These are phyloP conservation scores for Lasiodiplodia sp. DNA, from an alignment of 2,329 filamentous ascomycete species.

Conservation along the genomic window DNA sequence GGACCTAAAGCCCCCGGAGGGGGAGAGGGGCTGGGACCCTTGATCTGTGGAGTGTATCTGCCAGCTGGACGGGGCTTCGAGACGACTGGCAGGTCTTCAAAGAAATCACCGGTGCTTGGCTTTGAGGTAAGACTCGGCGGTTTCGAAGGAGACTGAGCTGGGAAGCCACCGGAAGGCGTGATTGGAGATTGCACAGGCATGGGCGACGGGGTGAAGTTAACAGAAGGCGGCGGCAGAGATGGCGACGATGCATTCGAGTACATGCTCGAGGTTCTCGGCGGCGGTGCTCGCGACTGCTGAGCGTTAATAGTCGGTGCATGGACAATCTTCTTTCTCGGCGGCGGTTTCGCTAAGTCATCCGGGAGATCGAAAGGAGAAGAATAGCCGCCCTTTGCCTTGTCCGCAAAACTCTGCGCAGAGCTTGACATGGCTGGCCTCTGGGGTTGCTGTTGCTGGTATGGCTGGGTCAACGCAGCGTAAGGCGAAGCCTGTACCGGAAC, in stretches of 20 bases:
- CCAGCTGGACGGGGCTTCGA: conserved; percentile 51
- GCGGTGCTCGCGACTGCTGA: conserved; percentile 56
- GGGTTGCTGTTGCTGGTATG: conserved; percentile 33
- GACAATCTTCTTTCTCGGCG: conserved; percentile 56
- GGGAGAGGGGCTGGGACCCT: conserved; percentile 36
- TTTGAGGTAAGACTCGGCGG: conserved; percentile 35
- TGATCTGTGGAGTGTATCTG: conserved; percentile 47
- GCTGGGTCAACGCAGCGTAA: conserved; percentile 34
- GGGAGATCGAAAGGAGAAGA: conserved; percentile 94
- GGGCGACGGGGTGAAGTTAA: conserved; percentile 50
- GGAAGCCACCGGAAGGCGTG: conserved; percentile 35
- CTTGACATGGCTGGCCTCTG: conserved; percentile 60
- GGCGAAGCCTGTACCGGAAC: conserved; percentile 37
- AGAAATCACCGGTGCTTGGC: conserved; percentile 51
- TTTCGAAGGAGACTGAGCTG: conserved; percentile 35
- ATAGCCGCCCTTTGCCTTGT: conserved; percentile 91
- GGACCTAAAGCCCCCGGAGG: conserved; percentile 29
- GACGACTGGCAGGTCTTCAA: conserved; percentile 56
- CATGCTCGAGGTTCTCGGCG: conserved; percentile 70
- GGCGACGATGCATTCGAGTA: conserved; percentile 40
- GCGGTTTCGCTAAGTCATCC: conserved; percentile 80
- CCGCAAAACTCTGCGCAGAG: conserved; percentile 78
- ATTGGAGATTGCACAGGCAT: conserved; percentile 48
- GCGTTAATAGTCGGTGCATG: conserved; percentile 37
- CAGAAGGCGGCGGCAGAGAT: conserved; percentile 37